phyloP scores from a whole-genome alignment of 495 filamentous ascomycete species.

The Wilcoxina mikolae region DNA sequence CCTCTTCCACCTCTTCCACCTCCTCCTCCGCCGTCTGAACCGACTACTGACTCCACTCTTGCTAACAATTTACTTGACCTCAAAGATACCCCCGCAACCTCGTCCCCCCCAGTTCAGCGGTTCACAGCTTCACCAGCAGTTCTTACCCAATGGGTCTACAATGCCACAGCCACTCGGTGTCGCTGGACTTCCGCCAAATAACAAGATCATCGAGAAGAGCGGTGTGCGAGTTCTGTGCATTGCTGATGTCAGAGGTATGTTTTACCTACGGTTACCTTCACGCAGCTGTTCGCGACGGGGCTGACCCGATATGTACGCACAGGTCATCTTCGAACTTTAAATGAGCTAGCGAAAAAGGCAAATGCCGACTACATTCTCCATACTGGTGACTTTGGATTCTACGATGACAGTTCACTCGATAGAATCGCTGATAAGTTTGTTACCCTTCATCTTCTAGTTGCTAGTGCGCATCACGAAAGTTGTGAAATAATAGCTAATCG shows the following conservation, averaged over 20 bases:
- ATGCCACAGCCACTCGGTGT: slow-evolving; percentile 32
- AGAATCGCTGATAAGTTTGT: slow-evolving; percentile 97
- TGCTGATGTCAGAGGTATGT: slow-evolving; percentile 89
- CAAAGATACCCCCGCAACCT: slow-evolving; percentile 2
- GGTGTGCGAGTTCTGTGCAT: slow-evolving; percentile 81
- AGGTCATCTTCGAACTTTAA: slow-evolving; percentile 92
- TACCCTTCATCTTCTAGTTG: not conserved
- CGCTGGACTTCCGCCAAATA: slow-evolving; percentile 43
- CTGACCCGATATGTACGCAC: slow-evolving; percentile 1
- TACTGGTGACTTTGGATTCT: slow-evolving; percentile 98
- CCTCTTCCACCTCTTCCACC: slow-evolving; percentile 2
- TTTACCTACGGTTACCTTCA: slow-evolving; percentile 9
- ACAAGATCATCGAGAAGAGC: slow-evolving; percentile 72
- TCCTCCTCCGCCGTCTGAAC: slow-evolving; percentile 8
- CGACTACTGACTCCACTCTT: not conserved
- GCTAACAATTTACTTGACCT: not conserved
- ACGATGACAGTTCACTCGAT: slow-evolving; percentile 88
- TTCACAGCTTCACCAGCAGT: slow-evolving; percentile 40
- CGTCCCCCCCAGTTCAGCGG: slow-evolving; percentile 25
- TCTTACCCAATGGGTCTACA: slow-evolving; percentile 37
- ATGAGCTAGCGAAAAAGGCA: slow-evolving; percentile 86
- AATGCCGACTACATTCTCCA: slow-evolving; percentile 93
- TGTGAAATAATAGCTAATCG: slow-evolving; percentile 18
- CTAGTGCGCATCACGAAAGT: slow-evolving; percentile 19
- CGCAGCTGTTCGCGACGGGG: not conserved